Evolutionary conservation across 192 early-diverging fungal genomes (phyloP).

Genomic region (Endogone sp.): DNA sequence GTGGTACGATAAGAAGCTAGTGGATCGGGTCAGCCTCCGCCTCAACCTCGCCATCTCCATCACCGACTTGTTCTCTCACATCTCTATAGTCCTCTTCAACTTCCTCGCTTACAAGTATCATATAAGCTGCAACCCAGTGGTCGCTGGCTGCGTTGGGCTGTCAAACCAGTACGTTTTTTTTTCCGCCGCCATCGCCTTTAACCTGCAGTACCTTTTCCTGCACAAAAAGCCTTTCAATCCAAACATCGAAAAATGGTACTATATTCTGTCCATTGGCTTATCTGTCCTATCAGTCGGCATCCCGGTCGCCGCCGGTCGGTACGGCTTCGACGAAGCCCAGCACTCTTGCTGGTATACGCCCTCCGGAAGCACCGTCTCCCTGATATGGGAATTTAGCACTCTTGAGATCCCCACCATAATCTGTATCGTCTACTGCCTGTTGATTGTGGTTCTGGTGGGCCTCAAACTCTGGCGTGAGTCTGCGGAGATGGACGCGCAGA

Average conservation of each 20-base stretch:
- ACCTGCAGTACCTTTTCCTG: constrained; percentile 12
- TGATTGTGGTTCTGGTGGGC: constrained; percentile 6
- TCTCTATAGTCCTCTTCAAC: no score
- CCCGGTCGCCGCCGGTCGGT: constrained; percentile 4
- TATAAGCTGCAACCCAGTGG: no score
- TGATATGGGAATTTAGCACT: constrained; percentile 3
- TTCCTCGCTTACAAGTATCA: no score
- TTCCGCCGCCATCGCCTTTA: constrained; percentile 17
- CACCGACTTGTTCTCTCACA: constrained; percentile 8
- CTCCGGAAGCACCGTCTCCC: background rate
- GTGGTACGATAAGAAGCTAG: constrained; percentile 10
- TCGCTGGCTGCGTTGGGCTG: no score
- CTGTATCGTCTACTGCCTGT: constrained; percentile 13
- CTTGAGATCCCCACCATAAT: background rate
- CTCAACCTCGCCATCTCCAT: constrained; percentile 8
- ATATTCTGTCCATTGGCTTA: background rate
- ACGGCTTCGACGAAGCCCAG: constrained; percentile 8
- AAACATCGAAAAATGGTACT: constrained; percentile 7
- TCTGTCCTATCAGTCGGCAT: constrained; percentile 1
- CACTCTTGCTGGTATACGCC: constrained; percentile 14
- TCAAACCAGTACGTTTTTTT: no score
- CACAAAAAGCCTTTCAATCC: constrained; percentile 8
- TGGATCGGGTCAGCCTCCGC: constrained; percentile 13
- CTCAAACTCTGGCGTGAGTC: constrained; percentile 2
- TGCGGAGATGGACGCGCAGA: background rate